Evolutionary conservation across 1,284 basidiomycete genomes (phyloP).

Genomic region (Apiotrichum mycotoxinovorans): DNA sequence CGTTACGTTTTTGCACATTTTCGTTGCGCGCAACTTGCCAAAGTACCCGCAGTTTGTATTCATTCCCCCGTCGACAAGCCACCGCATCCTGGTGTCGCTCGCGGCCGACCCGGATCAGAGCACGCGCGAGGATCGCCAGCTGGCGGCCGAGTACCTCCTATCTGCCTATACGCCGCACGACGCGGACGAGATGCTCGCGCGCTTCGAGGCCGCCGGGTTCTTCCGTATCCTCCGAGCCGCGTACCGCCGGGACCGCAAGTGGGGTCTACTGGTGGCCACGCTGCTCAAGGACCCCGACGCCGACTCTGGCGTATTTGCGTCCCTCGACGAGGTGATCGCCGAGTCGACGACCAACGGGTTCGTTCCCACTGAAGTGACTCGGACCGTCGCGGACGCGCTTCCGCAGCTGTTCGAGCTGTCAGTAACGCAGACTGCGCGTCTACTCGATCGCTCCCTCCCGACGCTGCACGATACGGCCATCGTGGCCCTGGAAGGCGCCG

Average conservation of each 20-base stretch:
- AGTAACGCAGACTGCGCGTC: conserved; percentile 63
- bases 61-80: conserved; percentile 64
- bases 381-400: conserved; percentile 59
- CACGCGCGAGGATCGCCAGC: conserved; percentile 87
- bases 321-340: conserved; percentile 60
- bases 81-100: conserved; percentile 72
- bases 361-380: conserved; percentile 53
- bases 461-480: conserved; percentile 58
- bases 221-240: conserved; percentile 81
- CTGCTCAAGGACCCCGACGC: conserved; percentile 72
- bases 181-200: conserved; percentile 60
- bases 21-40: conserved; percentile 91
- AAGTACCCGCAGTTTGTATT: conserved; percentile 91
- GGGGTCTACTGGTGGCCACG: conserved; percentile 68
- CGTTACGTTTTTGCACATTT: conserved; percentile 84
- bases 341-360: conserved; percentile 9
- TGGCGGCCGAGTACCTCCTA: conserved; percentile 91
- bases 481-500: conserved; percentile 29
- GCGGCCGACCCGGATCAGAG: conserved; percentile 66
- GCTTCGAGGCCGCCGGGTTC: conserved; percentile 82
- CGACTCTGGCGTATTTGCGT: conserved; percentile 60
- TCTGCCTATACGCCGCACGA: conserved; percentile 85
- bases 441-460: conserved; percentile 71
- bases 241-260: conserved; percentile 70
- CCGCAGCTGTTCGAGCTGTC: conserved; percentile 63